A percentile compares a stretch with the other conserved stretches of the same genome.
Evolutionary conservation across 352 stramenopile genomes (phyloP).

Genomic region (Pythium phragmitis): DNA sequence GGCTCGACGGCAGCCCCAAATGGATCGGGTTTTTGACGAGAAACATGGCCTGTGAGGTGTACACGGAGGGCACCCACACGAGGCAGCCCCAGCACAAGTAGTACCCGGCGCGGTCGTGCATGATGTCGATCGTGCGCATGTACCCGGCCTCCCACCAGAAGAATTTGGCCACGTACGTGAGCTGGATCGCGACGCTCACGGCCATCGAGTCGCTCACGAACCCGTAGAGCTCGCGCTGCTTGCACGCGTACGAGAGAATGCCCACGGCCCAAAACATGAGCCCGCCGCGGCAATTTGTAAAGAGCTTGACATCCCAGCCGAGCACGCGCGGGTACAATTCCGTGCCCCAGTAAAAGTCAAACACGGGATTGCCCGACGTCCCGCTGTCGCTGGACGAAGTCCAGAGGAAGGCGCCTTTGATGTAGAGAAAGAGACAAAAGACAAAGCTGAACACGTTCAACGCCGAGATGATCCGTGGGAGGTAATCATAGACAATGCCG

Average conservation of each 20-base stretch:
- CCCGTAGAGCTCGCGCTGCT: conserved; percentile 78
- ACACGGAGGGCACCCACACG: conserved; percentile 96
- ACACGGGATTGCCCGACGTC: conserved; percentile 90
- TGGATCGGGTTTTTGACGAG: conserved; percentile 89
- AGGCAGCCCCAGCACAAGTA: conserved; percentile 97
- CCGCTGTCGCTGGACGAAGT: conserved; percentile 91
- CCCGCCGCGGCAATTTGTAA: conserved; percentile 96
- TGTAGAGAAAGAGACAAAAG: conserved; percentile 90
- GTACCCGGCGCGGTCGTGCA: conserved; percentile 93
- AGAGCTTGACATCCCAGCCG: conserved; percentile 96
- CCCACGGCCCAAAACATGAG: conserved; percentile 97
- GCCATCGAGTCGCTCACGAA: conserved; percentile 87
- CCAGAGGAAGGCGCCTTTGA: conserved; percentile 89
- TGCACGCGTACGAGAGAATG: conserved; percentile 90
- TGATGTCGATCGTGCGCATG: conserved; percentile 98
- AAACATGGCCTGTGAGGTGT: conserved; percentile 94
- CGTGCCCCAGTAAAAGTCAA: conserved; percentile 97
- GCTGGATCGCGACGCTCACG: conserved; percentile 84
- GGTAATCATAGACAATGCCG: conserved; percentile 85
- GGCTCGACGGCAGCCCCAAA: conserved; percentile 40
- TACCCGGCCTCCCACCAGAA: conserved; percentile 96
- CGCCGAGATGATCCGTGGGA: conserved; percentile 85
- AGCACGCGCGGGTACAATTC: conserved; percentile 94
- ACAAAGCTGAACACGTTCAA: conserved; percentile 95
- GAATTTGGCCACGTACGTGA: conserved; percentile 98